Evolutionary conservation across 2,329 filamentous ascomycete species (phyloP).

Genomic region (Trichoderma afroharzianum): DNA sequence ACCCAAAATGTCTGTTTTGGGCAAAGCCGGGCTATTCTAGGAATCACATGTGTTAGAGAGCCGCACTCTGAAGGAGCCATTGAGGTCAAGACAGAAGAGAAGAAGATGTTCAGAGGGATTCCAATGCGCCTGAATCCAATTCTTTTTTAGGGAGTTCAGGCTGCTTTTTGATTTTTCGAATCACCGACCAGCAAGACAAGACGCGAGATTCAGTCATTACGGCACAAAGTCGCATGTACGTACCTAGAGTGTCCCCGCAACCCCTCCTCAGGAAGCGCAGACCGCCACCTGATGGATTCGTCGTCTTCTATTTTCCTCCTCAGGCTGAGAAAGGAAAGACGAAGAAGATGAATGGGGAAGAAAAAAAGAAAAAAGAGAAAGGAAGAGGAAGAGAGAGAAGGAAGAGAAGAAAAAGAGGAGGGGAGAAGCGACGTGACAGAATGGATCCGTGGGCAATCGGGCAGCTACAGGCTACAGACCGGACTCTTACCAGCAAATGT

Average conservation of each 20-base stretch:
- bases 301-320: neutral
- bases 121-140: neutral
- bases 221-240: neutral
- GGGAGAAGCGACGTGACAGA: neutral
- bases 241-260: neutral
- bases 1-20: neutral
- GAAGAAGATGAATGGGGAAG: neutral
- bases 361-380: neutral
- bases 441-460: neutral
- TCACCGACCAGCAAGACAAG: neutral
- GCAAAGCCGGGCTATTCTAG: neutral
- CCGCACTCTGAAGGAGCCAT: neutral
- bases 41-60: conserved; percentile 7
- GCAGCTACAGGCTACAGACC: conserved; percentile 1
- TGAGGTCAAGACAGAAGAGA: neutral
- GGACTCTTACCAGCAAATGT: neutral
- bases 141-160: neutral
- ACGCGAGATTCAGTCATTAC: neutral
- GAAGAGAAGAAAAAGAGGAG: neutral
- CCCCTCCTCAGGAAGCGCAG: neutral
- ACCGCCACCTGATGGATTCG: neutral
- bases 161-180: neutral
- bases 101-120: neutral
- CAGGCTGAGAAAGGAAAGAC: neutral
- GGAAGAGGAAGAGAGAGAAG: neutral